Evolutionary conservation across 1,139 yeast species (phyloP), one percentile per base, ranked within the genome.

Genomic region (Pichia sp.): DNA sequence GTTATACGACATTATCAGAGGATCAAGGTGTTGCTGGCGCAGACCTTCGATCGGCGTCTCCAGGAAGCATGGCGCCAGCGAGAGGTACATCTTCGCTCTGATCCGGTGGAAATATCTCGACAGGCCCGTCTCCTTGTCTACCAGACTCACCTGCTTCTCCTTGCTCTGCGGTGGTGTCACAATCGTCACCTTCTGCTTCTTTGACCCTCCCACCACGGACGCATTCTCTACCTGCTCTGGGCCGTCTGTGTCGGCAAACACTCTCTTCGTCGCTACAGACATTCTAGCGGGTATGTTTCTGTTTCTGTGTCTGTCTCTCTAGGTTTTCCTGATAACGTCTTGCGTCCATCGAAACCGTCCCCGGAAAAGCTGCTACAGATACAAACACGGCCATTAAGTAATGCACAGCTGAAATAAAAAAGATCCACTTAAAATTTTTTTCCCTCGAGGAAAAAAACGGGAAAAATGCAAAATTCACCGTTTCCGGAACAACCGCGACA

Each of bases 11-110:
- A 93, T 89, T 42, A 93, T 75, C 71, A 93, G 75, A 6, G 95
- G 92, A 67, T 93, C 97, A 62, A 93, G 74, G 72, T 93, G 98
- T 73, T 92, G 97, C 44, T 84, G 77, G 69, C 84, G 83, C 60
- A 92, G 78, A 38, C 98, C 99, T 58, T 81, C 81, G 36, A 84
- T 69, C 6, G 97, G 96, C 52, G 79, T 76, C 51, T 77, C 75
- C 49, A 84, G 68, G 70, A 83, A 87, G 58, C 83, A 75, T 53
- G 99, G 98, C 10, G 98, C 97, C 55, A 93, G 71, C 5, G 97
- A 89, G 4, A 91, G 83, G 66, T 91, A 90, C 69, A 93, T 70
- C 20, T 82, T 75, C 2, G 90, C 77, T 46, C 83, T 77, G 54
- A 85, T 80, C 47, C 72, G 75, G 63, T 82, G 84, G 73, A 87